Evolutionary conservation across 1,139 yeast species (phyloP).

Genomic region (Pichia sp.): DNA sequence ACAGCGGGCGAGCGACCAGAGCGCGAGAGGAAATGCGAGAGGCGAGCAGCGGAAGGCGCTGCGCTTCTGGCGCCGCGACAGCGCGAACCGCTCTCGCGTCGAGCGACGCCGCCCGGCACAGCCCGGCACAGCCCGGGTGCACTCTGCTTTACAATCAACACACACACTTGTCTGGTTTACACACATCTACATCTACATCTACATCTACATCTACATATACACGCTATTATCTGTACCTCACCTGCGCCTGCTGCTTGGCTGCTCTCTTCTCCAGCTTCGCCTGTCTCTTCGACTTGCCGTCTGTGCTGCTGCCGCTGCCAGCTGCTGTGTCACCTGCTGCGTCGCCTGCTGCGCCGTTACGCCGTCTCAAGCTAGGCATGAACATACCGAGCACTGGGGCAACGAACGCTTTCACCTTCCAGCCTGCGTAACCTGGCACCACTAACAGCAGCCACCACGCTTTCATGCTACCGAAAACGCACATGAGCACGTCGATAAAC

Average conservation of each 20-base stretch:
- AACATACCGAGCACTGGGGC: constrained; percentile 27
- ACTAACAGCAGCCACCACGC: constrained; percentile 52
- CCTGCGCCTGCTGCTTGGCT: constrained; percentile 6
- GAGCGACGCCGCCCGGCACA: not conserved
- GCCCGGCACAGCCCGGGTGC: too few relatives aligned
- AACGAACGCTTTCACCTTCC: constrained; percentile 40
- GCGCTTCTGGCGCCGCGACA: too few relatives aligned
- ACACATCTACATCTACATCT: not conserved
- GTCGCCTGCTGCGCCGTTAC: not conserved
- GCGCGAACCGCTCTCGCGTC: too few relatives aligned
- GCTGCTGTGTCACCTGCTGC: not conserved
- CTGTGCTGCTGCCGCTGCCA: not conserved
- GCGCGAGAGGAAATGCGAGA: too few relatives aligned
- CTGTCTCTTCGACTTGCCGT: constrained; percentile 40
- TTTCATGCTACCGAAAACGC: constrained; percentile 48
- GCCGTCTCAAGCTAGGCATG: constrained; percentile 16
- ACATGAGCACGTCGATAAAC: constrained; percentile 48
- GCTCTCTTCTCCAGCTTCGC: constrained; percentile 40
- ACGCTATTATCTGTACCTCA: constrained; percentile 5
- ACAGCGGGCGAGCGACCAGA: too few relatives aligned
- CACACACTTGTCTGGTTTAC: not conserved
- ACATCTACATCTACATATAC: not conserved
- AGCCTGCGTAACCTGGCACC: constrained; percentile 49
- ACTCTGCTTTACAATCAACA: too few relatives aligned
- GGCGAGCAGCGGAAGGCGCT: too few relatives aligned